phyloP scores from a whole-genome alignment of 2,329 filamentous ascomycete genomes.

The Sphaerostilbella broomeana region DNA sequence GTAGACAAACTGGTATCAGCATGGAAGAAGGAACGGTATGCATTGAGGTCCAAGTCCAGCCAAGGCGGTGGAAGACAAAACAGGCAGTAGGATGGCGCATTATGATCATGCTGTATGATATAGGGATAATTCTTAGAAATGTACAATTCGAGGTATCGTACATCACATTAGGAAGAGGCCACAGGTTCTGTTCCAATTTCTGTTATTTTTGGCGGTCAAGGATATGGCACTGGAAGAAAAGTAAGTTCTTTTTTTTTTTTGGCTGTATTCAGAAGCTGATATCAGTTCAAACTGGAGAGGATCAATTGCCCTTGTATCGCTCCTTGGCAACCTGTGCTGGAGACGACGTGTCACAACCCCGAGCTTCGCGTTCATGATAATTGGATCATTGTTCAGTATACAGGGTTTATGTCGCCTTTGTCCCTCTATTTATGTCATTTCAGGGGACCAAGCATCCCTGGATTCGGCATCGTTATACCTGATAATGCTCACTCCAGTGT shows the following conservation, averaged over 20 bases:
- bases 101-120: slow-evolving; percentile 11
- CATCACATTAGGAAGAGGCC: neutral
- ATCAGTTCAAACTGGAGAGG: no score
- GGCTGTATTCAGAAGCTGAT: no score
- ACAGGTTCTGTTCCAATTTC: neutral
- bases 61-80: slow-evolving; percentile 20
- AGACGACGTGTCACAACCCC: neutral
- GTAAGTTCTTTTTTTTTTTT: no score
- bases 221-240: no score
- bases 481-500: no score
- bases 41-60: slow-evolving; percentile 30
- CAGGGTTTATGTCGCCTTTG: no score
- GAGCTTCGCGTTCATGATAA: no score
- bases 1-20: slow-evolving; percentile 69
- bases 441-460: neutral
- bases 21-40: slow-evolving; percentile 41
- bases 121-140: slow-evolving; percentile 1
- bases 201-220: neutral
- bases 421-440: neutral
- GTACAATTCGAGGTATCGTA: slow-evolving; percentile 7
- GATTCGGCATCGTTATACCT: no score
- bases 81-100: neutral
- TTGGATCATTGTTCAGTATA: no score
- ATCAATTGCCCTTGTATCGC: no score
- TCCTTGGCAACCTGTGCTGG: no score